Conservation (phyloP, 805 yeast genomes). For the Yamadazyma insecticola region DNA sequence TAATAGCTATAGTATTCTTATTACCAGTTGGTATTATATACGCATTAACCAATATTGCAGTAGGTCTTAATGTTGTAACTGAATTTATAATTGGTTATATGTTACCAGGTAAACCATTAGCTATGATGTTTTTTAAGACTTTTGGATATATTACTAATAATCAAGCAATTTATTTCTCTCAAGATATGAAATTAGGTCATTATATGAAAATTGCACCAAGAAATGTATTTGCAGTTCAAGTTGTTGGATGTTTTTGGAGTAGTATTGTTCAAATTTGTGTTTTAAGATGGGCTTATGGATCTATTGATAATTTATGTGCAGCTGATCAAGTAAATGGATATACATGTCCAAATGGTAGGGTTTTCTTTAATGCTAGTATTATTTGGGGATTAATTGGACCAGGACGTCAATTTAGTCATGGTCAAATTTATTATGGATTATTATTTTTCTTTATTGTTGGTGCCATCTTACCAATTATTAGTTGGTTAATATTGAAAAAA, state of each 20-base stretch:
- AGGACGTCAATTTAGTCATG: constrained; percentile 14
- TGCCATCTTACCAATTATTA: constrained; percentile 29
- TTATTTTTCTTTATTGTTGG: constrained; percentile 39
- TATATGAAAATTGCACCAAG: constrained; percentile 41
- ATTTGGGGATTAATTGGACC: constrained; percentile 38
- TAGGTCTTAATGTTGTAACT: constrained; percentile 35
- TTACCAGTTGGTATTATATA: constrained; percentile 37
- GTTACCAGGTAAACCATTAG: constrained; percentile 45
- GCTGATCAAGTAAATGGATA: constrained; percentile 23
- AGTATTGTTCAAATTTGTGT: constrained; percentile 36
- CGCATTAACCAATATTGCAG: constrained; percentile 23
- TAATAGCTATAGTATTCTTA: constrained; percentile 35
- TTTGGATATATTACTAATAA: constrained; percentile 45
- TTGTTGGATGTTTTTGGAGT: constrained; percentile 41
- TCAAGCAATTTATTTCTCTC: constrained; percentile 47
- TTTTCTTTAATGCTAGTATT: constrained; percentile 39
- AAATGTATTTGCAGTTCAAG: constrained; percentile 38
- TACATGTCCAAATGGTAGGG: constrained; percentile 40
- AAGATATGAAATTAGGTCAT: constrained; percentile 43
- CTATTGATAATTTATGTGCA: constrained; percentile 29
- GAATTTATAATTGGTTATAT: constrained; percentile 41
- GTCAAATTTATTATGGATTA: constrained; percentile 21
- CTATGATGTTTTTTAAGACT: constrained; percentile 45
- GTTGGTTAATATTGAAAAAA: constrained; percentile 36
- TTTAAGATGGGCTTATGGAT: constrained; percentile 38